A percentile compares a stretch with the other conserved stretches of the same genome.
phyloP scores from a whole-genome alignment of 768 basidiomycete genomes.

The Amanita brunnescens region DNA sequence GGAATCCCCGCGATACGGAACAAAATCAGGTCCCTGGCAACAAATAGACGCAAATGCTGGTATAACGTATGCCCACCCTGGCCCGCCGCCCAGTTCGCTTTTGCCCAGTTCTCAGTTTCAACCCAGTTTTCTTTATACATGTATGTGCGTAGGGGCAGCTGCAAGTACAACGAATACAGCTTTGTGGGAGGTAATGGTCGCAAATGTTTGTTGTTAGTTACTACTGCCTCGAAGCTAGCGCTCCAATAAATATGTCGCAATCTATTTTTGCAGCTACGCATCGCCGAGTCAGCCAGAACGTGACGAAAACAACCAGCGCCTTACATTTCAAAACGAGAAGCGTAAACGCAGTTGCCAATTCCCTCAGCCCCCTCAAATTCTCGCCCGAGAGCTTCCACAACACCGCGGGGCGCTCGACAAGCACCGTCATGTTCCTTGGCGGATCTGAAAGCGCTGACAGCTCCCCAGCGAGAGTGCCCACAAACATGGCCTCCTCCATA shows the following conservation, averaged over 20 bases:
- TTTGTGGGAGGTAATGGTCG: neutral
- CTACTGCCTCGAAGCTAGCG: constrained; percentile 28
- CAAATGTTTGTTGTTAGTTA: too few species aligned
- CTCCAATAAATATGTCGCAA: constrained; percentile 52
- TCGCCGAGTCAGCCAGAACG: constrained; percentile 33
- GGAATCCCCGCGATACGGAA: too few species aligned
- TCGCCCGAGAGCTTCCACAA: constrained; percentile 72
- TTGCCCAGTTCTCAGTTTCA: too few species aligned
- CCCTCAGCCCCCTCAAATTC: constrained; percentile 54
- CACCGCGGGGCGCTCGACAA: constrained; percentile 66
- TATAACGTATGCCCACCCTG: too few species aligned
- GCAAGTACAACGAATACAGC: neutral
- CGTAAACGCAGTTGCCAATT: constrained; percentile 55
- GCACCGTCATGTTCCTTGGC: constrained; percentile 76
- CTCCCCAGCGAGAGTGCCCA: constrained; percentile 89
- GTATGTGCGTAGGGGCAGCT: neutral
- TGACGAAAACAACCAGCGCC: constrained; percentile 11
- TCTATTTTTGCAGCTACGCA: constrained; percentile 54
- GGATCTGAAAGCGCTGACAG: constrained; percentile 74
- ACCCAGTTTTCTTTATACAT: neutral
- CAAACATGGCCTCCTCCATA: constrained; percentile 88
- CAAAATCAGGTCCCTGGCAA: too few species aligned
- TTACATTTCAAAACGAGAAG: constrained; percentile 68
- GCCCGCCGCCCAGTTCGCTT: too few species aligned
- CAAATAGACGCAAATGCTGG: too few species aligned